Conservation (phyloP, 2,329 filamentous ascomycete species). For the Fonsecaea multimorphosa region DNA sequence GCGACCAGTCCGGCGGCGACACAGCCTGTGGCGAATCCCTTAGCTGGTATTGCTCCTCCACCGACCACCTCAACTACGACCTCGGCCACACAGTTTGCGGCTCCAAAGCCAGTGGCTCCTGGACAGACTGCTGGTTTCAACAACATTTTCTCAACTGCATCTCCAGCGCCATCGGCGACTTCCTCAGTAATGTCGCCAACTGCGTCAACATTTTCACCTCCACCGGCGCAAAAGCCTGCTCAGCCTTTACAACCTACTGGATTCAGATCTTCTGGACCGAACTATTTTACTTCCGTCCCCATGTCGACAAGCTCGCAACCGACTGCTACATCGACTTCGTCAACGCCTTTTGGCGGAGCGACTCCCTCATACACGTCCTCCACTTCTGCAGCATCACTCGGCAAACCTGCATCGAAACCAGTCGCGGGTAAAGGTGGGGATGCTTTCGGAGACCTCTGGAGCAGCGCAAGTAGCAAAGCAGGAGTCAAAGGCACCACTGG, state of each 20-base stretch:
- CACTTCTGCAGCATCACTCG: constrained; percentile 46
- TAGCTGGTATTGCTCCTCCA: constrained; percentile 53
- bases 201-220: constrained; percentile 53
- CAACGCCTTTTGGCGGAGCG: constrained; percentile 39
- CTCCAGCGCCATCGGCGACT: constrained; percentile 43
- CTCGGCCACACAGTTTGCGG: constrained; percentile 71
- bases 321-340: constrained; percentile 42
- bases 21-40: constrained; percentile 45
- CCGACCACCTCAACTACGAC: constrained; percentile 55
- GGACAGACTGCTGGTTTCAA: constrained; percentile 80
- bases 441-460: constrained; percentile 88
- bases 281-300: constrained; percentile 88
- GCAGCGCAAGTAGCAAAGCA: constrained; percentile 68
- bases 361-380: constrained; percentile 49
- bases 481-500: constrained; percentile 73
- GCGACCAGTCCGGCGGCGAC: constrained; percentile 66
- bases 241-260: constrained; percentile 58
- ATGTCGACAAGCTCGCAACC: constrained; percentile 26
- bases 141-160: constrained; percentile 77
- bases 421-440: constrained; percentile 68
- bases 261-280: constrained; percentile 78
- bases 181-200: constrained; percentile 71
- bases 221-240: constrained; percentile 51
- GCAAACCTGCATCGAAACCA: constrained; percentile 58
- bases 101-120: constrained; percentile 83